Evolutionary conservation across 441 rosid genomes (phyloP), one percentile per base, ranked within the genome.

Genomic region (Croton laevigatus): DNA sequence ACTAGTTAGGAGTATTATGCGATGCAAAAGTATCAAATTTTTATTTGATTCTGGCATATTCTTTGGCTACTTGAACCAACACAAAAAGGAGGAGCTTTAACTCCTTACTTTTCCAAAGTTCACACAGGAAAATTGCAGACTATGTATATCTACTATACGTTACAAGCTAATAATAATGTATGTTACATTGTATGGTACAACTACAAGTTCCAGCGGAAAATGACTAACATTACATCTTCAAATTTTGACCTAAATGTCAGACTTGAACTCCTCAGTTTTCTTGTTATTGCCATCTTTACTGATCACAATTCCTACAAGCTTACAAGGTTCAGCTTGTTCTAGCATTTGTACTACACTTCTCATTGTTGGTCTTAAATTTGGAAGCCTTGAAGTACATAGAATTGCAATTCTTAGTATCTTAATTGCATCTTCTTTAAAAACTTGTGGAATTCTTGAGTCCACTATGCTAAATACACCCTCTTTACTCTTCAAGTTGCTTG

Each of bases 321-420:
- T 83, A 67, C 91, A 85, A 0, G 98, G 99, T 63, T 90, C 89
- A 1, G 93, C 93, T 0, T 86, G 90, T 79, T 80, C 91, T 8
- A 92, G 82, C 98, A 92, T 90, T 57, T 91, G 98, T 59, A 92
- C 96, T 32, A 94, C 94, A n/a, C 81, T 79, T 68, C 96, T 85
- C 94, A 89, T 94, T 19, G 93, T 86, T 2, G 99, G 99, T 67
- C 99, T 86, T 49, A 54, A 65, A 0, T 78, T 74, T 1, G 98
- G 93, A 49, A 76, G 74, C 46, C 80, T 81, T 17, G 89, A 81
- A 0, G 99, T 90, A 75, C 97, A 90, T 16, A 85, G 83, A 45
- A 89, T 82, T 36, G 94, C 96, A 36, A 94, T 82, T 62, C 93
- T 86, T 74, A 94, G 23, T 3, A 94, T 78, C 70, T 85, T 84